These are phyloP conservation scores for Penicillium sp. DNA, from an alignment of 2,329 filamentous ascomycete species.

Conservation along the genomic window DNA sequence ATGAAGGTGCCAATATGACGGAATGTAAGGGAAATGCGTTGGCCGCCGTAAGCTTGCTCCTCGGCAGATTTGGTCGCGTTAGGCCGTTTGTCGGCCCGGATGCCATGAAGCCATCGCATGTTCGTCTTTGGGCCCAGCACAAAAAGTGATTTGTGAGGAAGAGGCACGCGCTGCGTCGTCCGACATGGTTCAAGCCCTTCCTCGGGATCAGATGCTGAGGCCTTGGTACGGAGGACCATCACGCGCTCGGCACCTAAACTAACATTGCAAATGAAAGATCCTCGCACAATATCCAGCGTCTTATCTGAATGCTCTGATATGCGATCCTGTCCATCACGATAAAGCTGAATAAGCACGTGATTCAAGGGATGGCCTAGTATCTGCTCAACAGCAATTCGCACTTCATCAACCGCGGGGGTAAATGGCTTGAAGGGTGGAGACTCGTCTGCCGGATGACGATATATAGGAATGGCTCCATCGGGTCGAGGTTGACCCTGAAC, in stretches of 20 bases:
- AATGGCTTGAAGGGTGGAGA: conserved; percentile 75
- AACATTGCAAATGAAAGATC: conserved; percentile 84
- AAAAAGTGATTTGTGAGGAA: conserved; percentile 89
- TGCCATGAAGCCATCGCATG: conserved; percentile 84
- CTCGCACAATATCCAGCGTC: conserved; percentile 80
- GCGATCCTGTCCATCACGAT: conserved; percentile 82
- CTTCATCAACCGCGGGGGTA: conserved; percentile 65
- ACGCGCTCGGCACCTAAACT: conserved; percentile 88
- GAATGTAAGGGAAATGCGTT: conserved; percentile 90
- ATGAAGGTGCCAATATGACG: conserved; percentile 84
- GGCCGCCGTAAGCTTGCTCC: conserved; percentile 70
- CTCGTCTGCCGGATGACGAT: conserved; percentile 89
- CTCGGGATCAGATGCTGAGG: conserved; percentile 32
- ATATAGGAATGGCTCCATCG: conserved; percentile 76
- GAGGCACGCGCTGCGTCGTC: conserved; percentile 62
- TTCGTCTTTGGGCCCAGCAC: conserved; percentile 80
- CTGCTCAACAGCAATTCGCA: conserved; percentile 67
- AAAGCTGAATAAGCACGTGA: conserved; percentile 88
- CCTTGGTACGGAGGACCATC: conserved; percentile 79
- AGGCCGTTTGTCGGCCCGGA: conserved; percentile 78
- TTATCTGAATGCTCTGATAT: conserved; percentile 98
- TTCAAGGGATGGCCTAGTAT: conserved; percentile 78
- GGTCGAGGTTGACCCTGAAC: conserved; percentile 71
- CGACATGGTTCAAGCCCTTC: conserved; percentile 42
- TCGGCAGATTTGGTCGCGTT: conserved; percentile 62